Conservation (phyloP, 768 basidiomycete species). For the Megacollybia marginata region DNA sequence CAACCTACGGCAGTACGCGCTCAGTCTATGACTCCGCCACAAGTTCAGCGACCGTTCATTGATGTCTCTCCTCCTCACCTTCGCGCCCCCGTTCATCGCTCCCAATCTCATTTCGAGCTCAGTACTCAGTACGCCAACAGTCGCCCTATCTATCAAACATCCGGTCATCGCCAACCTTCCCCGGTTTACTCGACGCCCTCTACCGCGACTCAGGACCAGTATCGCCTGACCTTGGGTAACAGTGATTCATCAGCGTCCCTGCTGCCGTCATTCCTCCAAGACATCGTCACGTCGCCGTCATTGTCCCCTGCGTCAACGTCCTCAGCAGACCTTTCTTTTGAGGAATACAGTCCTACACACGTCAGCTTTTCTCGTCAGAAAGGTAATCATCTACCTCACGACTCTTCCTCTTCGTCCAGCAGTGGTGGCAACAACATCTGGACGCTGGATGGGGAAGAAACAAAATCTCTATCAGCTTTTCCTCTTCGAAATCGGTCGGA, state of each 20-base stretch:
- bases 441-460: slow-evolving; percentile 68
- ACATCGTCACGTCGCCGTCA: slow-evolving; percentile 64
- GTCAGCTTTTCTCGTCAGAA: background rate
- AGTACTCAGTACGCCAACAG: slow-evolving; percentile 35
- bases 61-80: slow-evolving; percentile 24
- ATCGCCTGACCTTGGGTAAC: slow-evolving; percentile 20
- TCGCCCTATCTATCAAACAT: slow-evolving; percentile 69
- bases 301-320: slow-evolving; percentile 58
- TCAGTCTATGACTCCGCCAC: slow-evolving; percentile 40
- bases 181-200: slow-evolving; percentile 31
- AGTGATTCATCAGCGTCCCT: slow-evolving; percentile 38
- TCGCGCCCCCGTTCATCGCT: slow-evolving; percentile 36
- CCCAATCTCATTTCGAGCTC: slow-evolving; percentile 44
- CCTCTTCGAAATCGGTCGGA: slow-evolving; percentile 37
- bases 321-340: slow-evolving; percentile 58
- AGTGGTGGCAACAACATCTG: slow-evolving; percentile 59
- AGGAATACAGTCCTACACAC: slow-evolving; percentile 33
- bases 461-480: slow-evolving; percentile 43
- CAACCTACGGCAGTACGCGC: slow-evolving; percentile 25
- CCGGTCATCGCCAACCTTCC: slow-evolving; percentile 34
- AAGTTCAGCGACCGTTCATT: slow-evolving; percentile 31
- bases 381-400: background rate
- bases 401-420: background rate
- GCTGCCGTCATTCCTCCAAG: slow-evolving; percentile 73
- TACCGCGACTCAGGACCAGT: slow-evolving; percentile 12